Evolutionary conservation across 768 basidiomycete species (phyloP), one percentile per base, ranked within the genome.

Genomic region (Filobasidium floriforme): DNA sequence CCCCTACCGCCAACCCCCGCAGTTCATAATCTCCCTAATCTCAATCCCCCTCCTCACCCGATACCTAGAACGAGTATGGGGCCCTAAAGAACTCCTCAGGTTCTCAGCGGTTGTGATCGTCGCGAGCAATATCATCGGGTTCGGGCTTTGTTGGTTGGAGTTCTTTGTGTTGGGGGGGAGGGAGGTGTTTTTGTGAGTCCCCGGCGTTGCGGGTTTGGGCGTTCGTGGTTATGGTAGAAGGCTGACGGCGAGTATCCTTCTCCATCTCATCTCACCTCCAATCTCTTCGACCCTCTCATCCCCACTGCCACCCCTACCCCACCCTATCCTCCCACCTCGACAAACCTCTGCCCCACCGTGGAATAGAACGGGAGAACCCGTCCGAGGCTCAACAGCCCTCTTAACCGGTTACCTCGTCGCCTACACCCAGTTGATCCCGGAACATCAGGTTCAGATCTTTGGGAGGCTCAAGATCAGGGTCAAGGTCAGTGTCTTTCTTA

Each of bases 341-440:
- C n/a, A n/a, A n/a, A n/a, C n/a, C n/a, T n/a, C n/a, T n/a, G n/a
- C n/a, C n/a, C n/a, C n/a, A n/a, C n/a, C n/a, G n/a, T n/a, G n/a
- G n/a, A n/a, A n/a, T n/a, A 37, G 32, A 9, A 37, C 32, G 79
- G 90, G 87, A 43, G 88, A 90, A 84, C 82, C 84, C 54, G 96
- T 94, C 75, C 91, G 89, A 73, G 96, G 96, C 51, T 88, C 92
- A 79, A 91, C 89, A 84, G 89, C 90, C 6, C 82, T 99, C 22
- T 90, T 96, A 73, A 87, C 87, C 60, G 88, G 87, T 1, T 82
- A 93, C 68, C 82, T 99, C 41, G 96, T 99, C 63, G 94, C 93
- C 7, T 97, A 97, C 80, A 98, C 93, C 3, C 96, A 99, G 78
- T 80, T 96, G 63, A 98, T 98, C 71, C 94, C 94, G 40, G 96